A percentile compares a stretch with the other conserved stretches of the same genome.
Evolutionary conservation across 139 green algal genomes (phyloP).

Genomic region (Edaphochlamys debaryana): DNA sequence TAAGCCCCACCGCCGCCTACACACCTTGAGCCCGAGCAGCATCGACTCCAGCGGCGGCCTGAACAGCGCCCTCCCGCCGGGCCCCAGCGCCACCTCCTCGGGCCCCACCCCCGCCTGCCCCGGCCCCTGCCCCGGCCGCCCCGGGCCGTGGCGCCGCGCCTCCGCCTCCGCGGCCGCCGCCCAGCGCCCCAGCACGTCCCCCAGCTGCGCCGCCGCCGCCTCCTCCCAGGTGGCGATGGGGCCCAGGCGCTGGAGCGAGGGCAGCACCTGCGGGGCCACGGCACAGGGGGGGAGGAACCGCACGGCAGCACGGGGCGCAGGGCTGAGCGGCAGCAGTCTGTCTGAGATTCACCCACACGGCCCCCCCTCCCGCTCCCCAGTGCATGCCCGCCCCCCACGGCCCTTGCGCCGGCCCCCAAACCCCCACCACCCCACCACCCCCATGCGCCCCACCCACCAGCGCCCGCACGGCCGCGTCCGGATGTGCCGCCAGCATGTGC

Average conservation of each 20-base stretch:
- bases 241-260: slow-evolving; percentile 3
- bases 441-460: slow-evolving; percentile 3
- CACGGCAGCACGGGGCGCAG: no score
- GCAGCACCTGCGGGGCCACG: background rate
- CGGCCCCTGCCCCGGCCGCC: background rate
- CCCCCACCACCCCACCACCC: no score
- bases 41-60: background rate
- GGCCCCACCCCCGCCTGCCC: no score
- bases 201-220: slow-evolving; percentile 15
- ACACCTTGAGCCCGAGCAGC: slow-evolving; percentile 3
- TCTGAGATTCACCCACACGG: background rate
- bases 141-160: background rate
- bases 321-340: no score
- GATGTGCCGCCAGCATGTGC: slow-evolving; percentile 18
- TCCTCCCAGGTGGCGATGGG: background rate
- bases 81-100: no score
- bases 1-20: no score
- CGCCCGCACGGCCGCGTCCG: background rate
- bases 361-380: no score
- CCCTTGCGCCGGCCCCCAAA: no score
- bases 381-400: background rate
- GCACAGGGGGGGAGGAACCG: background rate
- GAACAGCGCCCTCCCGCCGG: slow-evolving; percentile 10
- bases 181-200: background rate
- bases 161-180: no score